Evolutionary conservation across 345 rosid species (phyloP).

Genomic region (Salix brachista): DNA sequence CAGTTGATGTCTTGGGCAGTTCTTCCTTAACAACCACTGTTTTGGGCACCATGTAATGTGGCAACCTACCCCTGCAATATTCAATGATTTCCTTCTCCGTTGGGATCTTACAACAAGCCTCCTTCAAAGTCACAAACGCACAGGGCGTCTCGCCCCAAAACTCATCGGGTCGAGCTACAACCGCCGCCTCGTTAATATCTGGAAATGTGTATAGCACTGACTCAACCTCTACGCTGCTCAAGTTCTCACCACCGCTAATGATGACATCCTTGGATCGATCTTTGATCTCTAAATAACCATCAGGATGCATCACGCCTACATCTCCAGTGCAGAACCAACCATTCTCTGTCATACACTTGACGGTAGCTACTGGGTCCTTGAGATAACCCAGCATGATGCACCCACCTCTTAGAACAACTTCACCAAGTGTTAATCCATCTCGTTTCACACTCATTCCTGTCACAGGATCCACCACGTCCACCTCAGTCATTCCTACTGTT

Average conservation of each 20-base stretch:
- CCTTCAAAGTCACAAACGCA: conserved; percentile 11
- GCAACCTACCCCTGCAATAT: conserved; percentile 52
- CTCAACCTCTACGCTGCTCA: conserved; percentile 14
- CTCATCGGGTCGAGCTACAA: conserved; percentile 18
- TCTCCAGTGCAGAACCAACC: conserved; percentile 18
- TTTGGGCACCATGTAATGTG: conserved; percentile 73
- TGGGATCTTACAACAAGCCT: neutral
- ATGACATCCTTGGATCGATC: conserved; percentile 17
- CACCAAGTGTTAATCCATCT: conserved; percentile 1
- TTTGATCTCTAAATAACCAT: conserved; percentile 20
- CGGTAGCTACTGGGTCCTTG: neutral
- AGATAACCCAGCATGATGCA: conserved; percentile 8
- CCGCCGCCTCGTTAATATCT: conserved; percentile 8
- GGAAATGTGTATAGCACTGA: conserved; percentile 4
- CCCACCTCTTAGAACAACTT: conserved; percentile 1
- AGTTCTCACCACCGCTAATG: conserved; percentile 16
- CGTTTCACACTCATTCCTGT: neutral
- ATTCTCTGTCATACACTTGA: neutral
- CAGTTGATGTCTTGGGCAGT: conserved; percentile 64
- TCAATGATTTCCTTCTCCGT: conserved; percentile 36
- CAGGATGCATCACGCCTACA: conserved; percentile 9
- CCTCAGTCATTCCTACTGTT: neutral
- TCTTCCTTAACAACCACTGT: conserved; percentile 51
- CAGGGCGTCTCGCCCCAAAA: conserved; percentile 20
- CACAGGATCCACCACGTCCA: neutral